These are phyloP conservation scores for Arthrobotrys sphaeroides DNA, from an alignment of 2,329 filamentous ascomycete genomes.

Conservation along the genomic window DNA sequence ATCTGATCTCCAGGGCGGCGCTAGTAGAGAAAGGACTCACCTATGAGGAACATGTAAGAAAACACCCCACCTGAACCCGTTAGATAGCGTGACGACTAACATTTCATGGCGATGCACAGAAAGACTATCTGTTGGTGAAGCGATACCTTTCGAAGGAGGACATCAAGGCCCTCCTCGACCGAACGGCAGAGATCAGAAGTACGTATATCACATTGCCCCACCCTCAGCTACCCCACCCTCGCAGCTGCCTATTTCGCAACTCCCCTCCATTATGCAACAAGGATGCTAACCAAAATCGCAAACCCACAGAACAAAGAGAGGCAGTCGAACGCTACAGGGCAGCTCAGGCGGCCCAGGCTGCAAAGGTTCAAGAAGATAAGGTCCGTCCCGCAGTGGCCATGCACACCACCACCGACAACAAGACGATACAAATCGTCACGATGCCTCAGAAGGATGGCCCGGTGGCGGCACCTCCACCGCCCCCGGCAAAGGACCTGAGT, in stretches of 20 bases:
- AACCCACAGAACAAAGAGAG: conserved; percentile 45
- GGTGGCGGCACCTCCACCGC: conserved; percentile 9
- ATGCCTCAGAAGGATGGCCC: conserved; percentile 29
- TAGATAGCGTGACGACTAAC: background rate
- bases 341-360: conserved; percentile 41
- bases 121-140: conserved; percentile 51
- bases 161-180: conserved; percentile 51
- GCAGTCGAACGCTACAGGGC: conserved; percentile 50
- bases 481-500: conserved; percentile 36
- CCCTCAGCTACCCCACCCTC: background rate
- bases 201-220: conserved; percentile 27
- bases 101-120: conserved; percentile 15
- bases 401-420: conserved; percentile 46
- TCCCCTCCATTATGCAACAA: conserved; percentile 3
- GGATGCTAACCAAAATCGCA: conserved; percentile 20
- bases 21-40: conserved; percentile 50
- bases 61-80: background rate
- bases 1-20: conserved; percentile 48
- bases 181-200: conserved; percentile 53
- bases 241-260: conserved; percentile 41
- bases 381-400: conserved; percentile 24
- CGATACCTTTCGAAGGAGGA: conserved; percentile 53
- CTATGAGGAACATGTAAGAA: conserved; percentile 52
- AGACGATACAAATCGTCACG: conserved; percentile 37
- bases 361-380: conserved; percentile 44